These are phyloP conservation scores for Nymphaea thermarum DNA, from an alignment of 164 flowering plant species.

Conservation along the genomic window DNA sequence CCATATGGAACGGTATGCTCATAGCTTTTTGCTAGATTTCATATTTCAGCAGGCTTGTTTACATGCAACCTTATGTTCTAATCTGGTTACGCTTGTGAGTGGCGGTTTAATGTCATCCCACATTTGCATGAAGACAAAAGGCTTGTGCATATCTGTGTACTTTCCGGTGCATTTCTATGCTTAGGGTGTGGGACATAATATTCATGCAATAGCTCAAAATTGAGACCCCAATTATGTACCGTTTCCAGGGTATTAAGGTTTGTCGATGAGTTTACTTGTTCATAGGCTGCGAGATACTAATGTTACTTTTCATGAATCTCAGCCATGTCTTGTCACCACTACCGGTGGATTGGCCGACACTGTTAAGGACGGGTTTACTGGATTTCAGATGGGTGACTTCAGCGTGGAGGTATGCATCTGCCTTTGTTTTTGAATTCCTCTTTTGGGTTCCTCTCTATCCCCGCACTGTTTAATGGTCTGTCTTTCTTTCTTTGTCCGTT, in stretches of 20 bases:
- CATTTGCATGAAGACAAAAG: too few relatives aligned
- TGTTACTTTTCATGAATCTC: not conserved
- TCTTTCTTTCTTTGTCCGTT: not conserved
- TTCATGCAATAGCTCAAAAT: too few relatives aligned
- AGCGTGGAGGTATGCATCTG: constrained; percentile 50
- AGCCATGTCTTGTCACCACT: constrained; percentile 72
- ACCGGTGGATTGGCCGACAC: constrained; percentile 98
- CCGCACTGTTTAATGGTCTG: not conserved
- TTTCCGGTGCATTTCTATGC: too few relatives aligned
- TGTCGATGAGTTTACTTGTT: too few relatives aligned
- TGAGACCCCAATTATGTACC: too few relatives aligned
- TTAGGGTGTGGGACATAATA: too few relatives aligned
- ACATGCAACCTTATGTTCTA: not conserved
- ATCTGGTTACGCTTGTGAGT: not conserved
- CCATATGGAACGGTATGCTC: constrained; percentile 72
- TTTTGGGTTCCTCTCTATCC: not conserved
- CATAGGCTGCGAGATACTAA: not conserved
- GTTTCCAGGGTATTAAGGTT: too few relatives aligned
- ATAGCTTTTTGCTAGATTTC: not conserved
- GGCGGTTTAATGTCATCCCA: not conserved
- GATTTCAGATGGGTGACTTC: constrained; percentile 91
- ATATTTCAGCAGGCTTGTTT: not conserved
- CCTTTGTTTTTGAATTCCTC: not conserved
- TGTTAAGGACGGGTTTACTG: constrained; percentile 86
- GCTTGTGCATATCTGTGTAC: too few relatives aligned